Evolutionary conservation across 2,329 filamentous ascomycete species (phyloP).

Genomic region (Fusarium agapanthi): DNA sequence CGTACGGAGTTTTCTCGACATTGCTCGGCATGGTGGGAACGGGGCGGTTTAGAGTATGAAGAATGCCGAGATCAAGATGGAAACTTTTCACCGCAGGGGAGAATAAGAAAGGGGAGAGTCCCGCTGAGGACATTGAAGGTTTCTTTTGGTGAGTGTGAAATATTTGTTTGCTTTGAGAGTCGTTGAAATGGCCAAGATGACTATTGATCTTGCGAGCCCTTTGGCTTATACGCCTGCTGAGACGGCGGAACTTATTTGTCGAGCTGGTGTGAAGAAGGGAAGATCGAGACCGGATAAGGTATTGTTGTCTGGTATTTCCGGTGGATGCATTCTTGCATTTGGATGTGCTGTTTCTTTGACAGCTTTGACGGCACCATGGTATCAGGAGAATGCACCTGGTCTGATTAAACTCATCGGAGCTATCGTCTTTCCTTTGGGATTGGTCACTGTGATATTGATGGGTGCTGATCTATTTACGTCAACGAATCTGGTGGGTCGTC

Average conservation of each 20-base stretch:
- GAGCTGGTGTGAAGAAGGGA: slow-evolving; percentile 34
- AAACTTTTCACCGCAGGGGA: background rate
- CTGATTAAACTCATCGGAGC: slow-evolving; percentile 35
- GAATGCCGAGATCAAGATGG: slow-evolving; percentile 3
- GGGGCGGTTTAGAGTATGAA: background rate
- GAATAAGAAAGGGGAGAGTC: background rate
- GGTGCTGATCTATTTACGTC: slow-evolving; percentile 36
- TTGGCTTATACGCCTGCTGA: slow-evolving; percentile 35
- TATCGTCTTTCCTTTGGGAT: slow-evolving; percentile 31
- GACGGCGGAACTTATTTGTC: slow-evolving; percentile 36
- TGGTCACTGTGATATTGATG: slow-evolving; percentile 33
- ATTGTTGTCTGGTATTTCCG: slow-evolving; percentile 31
- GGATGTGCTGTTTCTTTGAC: slow-evolving; percentile 37
- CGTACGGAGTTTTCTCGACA: slow-evolving; percentile 23
- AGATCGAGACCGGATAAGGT: slow-evolving; percentile 33
- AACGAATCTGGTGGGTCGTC: slow-evolving; percentile 25
- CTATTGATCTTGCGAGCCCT: slow-evolving; percentile 1
- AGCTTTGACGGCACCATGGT: slow-evolving; percentile 35
- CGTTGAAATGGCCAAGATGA: background rate
- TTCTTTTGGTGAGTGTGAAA: too few relatives aligned
- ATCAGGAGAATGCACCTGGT: slow-evolving; percentile 36
- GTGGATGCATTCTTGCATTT: slow-evolving; percentile 29
- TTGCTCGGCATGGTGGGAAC: slow-evolving; percentile 23
- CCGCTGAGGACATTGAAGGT: accelerated
- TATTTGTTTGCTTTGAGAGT: background rate